Base-by-base conservation (phyloP, 1,139 yeast genomes). In the Debaryomyces robertsiae region DNA sequence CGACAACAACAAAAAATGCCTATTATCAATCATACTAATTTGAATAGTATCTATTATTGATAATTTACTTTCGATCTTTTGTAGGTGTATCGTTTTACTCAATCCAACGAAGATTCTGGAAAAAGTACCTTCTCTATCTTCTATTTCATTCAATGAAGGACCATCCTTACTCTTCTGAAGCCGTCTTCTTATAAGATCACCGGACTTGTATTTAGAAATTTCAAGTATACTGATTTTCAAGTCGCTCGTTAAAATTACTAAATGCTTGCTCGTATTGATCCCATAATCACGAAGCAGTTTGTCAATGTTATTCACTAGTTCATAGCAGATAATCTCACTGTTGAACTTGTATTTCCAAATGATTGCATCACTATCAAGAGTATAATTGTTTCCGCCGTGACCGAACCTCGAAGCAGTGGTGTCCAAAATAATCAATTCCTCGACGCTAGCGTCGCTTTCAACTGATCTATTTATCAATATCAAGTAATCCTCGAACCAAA, bases 271-370 rank as follows among this genome's bases (percentile, higher is more conserved):
- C 11, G 10, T 30, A n/a, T 32, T 14, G 6, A 24, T 30, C 10
- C 33, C 30, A 5, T 18, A 14, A 9, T 9, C 24, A 9, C 25
- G 18, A 19, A 23, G 23, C 7, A 23, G 17, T 11, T 31, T 4
- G 7, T 45, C 44, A 5, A 43, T 35, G 7, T 46, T 37, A 7
- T 48, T 47, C 13, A 53, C 49, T 2, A 60, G 44, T 15, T 64
- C 65, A 38, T 60, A 50, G 17, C 51, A 50, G 16, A 67, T 38
- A 27, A 70, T 58, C 13, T 52, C 45, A 34, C 57, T 60, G 32
- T 62, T 58, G 44, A 73, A 65, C 44, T 63, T 61, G 41, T 69
- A 67, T 40, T 70, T 63, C 76, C 77, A 72, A 7, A 69, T 50
- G 22, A 72, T 60, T 36, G 60, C 46, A 46, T 73, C 77, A 40